Evolutionary conservation across 768 basidiomycete species (phyloP), one percentile per base, ranked within the genome.

Genomic region (Panellus pusillus): DNA sequence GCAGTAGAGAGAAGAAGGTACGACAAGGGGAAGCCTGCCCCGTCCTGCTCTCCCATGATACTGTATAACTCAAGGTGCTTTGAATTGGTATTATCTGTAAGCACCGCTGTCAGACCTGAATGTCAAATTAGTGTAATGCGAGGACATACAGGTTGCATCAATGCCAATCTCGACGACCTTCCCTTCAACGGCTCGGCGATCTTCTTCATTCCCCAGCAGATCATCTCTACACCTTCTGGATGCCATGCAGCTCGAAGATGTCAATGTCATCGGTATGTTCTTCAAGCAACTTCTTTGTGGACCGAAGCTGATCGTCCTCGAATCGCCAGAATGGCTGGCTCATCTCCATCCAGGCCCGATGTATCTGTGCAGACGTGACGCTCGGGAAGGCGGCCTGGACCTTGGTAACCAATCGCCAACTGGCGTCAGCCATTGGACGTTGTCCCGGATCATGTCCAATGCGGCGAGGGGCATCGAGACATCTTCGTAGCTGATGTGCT

Each of bases 311-410:
- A n/a, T 50, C 20, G 14, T 57, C 32, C 11, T 54, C 56, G 28
- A 52, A 44, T 4, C 56, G 52, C 69, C 67, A 70, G 15, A 61
- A 51, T 2, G 50, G 47, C 41, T 69, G 46, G 43, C 69, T 71
- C 52, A 66, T 59, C 35, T 54, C 46, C 15, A 47, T 56, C 68
- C 69, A 71, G 15, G 67, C 64, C 27, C 40, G 19, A 44, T 69
- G 58, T 9, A 71, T 53, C 40, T 71, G 69, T 13, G 37, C 55
- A 6, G 52, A 35, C 13, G 64, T 64, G 11, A 64, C 53, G 12
- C 55, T 52, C 9, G 68, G 68, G 38, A 69, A 72, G 37, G 67
- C 61, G 9, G 65, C 66, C 15, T 68, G 67, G 20, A 69, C 74
- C 53, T 62, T 67, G 7, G 65, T 68, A 40, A 72, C 66, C 63